These are phyloP conservation scores for Naganishia liquefaciens DNA, from an alignment of 1,284 basidiomycete genomes.

Conservation along the genomic window DNA sequence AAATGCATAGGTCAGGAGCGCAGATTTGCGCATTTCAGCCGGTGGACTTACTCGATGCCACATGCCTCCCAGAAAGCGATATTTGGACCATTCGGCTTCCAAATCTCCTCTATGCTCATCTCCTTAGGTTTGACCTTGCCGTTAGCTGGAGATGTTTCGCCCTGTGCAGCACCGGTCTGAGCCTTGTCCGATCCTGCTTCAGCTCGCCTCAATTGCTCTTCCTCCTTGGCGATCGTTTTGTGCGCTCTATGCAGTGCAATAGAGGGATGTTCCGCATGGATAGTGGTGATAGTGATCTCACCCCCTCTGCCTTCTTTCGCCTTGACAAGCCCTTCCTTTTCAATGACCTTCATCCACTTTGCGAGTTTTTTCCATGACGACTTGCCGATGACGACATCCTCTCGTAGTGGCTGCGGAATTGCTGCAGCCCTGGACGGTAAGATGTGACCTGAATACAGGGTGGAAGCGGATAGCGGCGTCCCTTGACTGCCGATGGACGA, in stretches of 20 bases:
- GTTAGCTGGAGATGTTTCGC: conserved; percentile 38
- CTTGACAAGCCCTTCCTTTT: conserved; percentile 70
- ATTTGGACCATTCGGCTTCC: conserved; percentile 67
- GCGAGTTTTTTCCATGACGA: conserved; percentile 72
- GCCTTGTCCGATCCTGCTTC: conserved; percentile 55
- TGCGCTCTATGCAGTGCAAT: conserved; percentile 61
- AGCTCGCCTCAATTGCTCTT: conserved; percentile 53
- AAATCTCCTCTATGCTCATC: conserved; percentile 63
- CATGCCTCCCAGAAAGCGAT: conserved; percentile 63
- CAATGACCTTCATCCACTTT: conserved; percentile 70
- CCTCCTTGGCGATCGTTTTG: conserved; percentile 60
- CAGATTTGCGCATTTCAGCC: conserved; percentile 36
- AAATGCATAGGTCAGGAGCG: conserved; percentile 2
- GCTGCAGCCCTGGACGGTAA: conserved; percentile 72
- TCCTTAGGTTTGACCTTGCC: conserved; percentile 40
- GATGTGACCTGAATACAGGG: conserved; percentile 73
- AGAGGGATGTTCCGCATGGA: conserved; percentile 64
- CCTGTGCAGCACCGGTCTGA: conserved; percentile 42
- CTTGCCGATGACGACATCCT: conserved; percentile 56
- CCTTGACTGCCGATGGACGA: conserved; percentile 54
- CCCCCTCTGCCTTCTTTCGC: conserved; percentile 71
- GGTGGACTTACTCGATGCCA: conserved; percentile 60
- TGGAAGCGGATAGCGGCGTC: conserved; percentile 70
- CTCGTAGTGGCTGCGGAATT: conserved; percentile 64
- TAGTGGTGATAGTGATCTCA: conserved; percentile 57